These are phyloP conservation scores for Polytrichum commune DNA, from an alignment of 225 moss, liverwort and hornwort genomes.

Conservation along the genomic window DNA sequence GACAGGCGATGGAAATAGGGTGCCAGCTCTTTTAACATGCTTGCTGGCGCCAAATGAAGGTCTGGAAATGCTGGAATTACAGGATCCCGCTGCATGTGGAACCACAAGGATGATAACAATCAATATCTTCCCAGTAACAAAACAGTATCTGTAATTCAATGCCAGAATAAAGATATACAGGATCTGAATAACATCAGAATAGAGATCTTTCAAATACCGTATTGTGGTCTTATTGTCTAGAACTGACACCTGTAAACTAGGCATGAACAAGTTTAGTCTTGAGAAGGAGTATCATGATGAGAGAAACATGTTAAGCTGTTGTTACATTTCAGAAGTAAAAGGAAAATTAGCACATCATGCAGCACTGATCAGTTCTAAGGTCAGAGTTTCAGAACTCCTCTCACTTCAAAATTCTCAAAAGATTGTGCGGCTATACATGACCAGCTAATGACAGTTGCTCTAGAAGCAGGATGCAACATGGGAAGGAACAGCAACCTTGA, in stretches of 20 bases:
- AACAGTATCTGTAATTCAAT: not conserved
- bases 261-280: no score
- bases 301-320: no score
- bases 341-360: no score
- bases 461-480: not conserved
- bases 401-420: no score
- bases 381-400: no score
- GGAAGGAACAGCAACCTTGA: constrained; percentile 48
- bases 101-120: not conserved
- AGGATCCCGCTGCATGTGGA: constrained; percentile 67
- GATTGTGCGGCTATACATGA: not conserved
- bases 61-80: constrained; percentile 98
- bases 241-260: no score
- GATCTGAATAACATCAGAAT: no score
- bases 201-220: no score
- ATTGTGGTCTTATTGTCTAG: no score
- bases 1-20: constrained; percentile 88
- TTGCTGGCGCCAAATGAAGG: constrained; percentile 88
- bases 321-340: no score
- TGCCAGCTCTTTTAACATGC: constrained; percentile 95
- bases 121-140: not conserved
- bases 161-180: not conserved
- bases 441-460: not conserved
- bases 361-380: no score
- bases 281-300: no score